phyloP scores from a whole-genome alignment of 257 asterid genomes.

The Echites panduratus region DNA sequence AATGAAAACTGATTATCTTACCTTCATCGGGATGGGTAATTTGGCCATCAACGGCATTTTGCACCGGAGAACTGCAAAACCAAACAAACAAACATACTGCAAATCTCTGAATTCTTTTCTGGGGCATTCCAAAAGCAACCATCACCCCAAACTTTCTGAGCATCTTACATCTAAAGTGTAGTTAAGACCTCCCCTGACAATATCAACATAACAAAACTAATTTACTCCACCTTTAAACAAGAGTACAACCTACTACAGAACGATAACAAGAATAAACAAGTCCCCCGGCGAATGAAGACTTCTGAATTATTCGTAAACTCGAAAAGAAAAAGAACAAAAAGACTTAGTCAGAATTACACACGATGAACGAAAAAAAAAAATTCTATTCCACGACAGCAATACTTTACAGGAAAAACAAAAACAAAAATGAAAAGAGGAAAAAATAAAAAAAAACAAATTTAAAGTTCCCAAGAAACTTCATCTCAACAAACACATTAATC shows the following conservation, averaged over 20 bases:
- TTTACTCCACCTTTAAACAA: neutral
- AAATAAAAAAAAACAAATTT: neutral
- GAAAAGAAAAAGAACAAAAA: neutral
- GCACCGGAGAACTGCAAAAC: constrained; percentile 51
- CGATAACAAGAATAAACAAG: neutral
- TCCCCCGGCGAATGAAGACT: neutral
- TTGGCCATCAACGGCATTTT: constrained; percentile 43
- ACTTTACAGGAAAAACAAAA: neutral
- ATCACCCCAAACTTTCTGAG: constrained; percentile 22
- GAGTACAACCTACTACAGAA: too few relatives aligned
- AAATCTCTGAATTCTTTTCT: constrained; percentile 21
- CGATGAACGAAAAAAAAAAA: neutral
- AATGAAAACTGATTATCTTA: constrained; percentile 11
- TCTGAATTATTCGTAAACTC: neutral
- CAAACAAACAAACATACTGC: constrained; percentile 40
- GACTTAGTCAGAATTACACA: neutral
- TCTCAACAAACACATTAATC: too few relatives aligned
- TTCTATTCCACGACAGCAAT: neutral
- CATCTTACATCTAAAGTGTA: constrained; percentile 21
- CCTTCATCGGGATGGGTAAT: constrained; percentile 79
- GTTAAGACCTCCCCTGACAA: constrained; percentile 27
- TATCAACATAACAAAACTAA: constrained; percentile 1
- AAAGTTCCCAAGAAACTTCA: neutral
- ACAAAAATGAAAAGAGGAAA: too few relatives aligned
- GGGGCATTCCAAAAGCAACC: constrained; percentile 27